These are phyloP conservation scores for Diddensiella transvaalensis DNA, from an alignment of 805 yeast species.

Conservation along the genomic window DNA sequence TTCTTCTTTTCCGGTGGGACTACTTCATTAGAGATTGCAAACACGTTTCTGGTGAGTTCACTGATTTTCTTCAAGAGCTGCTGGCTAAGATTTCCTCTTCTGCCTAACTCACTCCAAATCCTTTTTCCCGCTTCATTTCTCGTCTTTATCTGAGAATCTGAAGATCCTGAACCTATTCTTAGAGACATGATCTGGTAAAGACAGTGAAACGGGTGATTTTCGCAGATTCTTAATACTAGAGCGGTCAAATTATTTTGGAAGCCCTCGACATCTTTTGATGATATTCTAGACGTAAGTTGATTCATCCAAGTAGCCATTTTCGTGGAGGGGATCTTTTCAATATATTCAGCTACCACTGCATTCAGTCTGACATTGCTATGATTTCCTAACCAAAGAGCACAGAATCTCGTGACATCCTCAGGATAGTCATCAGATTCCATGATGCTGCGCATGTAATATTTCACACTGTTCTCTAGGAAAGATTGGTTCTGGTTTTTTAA, in stretches of 20 bases:
- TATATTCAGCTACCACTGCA: slow-evolving; percentile 35
- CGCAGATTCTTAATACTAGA: slow-evolving; percentile 46
- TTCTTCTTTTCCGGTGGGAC: slow-evolving; percentile 9
- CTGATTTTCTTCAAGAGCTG: slow-evolving; percentile 45
- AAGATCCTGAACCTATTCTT: slow-evolving; percentile 5
- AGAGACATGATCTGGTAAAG: slow-evolving; percentile 43
- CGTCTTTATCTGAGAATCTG: slow-evolving; percentile 4
- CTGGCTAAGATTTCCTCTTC: slow-evolving; percentile 23
- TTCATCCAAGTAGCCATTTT: slow-evolving; percentile 77
- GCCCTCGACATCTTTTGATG: slow-evolving; percentile 40
- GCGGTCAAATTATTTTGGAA: slow-evolving; percentile 56
- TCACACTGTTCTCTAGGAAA: slow-evolving; percentile 52
- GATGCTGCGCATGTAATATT: slow-evolving; percentile 57
- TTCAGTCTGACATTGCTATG: slow-evolving; percentile 46
- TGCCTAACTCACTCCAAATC: slow-evolving; percentile 14
- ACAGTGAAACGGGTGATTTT: slow-evolving; percentile 68
- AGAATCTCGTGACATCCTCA: slow-evolving; percentile 67
- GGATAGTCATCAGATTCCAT: slow-evolving; percentile 41
- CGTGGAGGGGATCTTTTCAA: slow-evolving; percentile 48
- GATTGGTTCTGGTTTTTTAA: slow-evolving; percentile 38
- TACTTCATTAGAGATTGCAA: slow-evolving; percentile 27
- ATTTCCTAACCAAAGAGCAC: slow-evolving; percentile 78
- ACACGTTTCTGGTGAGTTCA: slow-evolving; percentile 47
- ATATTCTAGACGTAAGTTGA: slow-evolving; percentile 71
- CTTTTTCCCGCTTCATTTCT: slow-evolving; percentile 16